Base-by-base conservation (phyloP, 2,329 filamentous ascomycete species). In the Penicillium capsulatum region DNA sequence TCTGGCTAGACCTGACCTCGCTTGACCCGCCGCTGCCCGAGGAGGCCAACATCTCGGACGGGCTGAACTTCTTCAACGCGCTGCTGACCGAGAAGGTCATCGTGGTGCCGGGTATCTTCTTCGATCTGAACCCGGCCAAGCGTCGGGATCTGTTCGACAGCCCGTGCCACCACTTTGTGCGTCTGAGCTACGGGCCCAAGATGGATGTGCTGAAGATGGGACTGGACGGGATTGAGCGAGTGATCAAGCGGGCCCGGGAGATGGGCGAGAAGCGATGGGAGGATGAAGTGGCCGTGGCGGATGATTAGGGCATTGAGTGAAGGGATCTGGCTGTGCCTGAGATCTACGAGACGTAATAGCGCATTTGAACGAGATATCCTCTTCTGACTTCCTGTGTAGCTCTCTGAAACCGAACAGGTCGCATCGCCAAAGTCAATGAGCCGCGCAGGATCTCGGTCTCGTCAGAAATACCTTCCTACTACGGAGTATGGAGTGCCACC, bases 101-200 rank as follows among this genome's bases (percentile, higher is more conserved):
- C 59, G 89, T 96, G 13, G 91, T 97, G 3, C 91, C 91, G 0
- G 91, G 91, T 44, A 97, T 97, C 66, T 97, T 97, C 77, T 97
- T 97, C 64, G 91, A 97, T 59, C 69, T 97, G 50, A 97, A 97
- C 71, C 91, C 91, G 3, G 84, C 85, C 24, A 84, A 88, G 64
- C 78, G 91, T 50, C 77, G 91, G 62, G 91, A 97, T 65, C 68
- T 97, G 53, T 97, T 97, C 53, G 91, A 97, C 69, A 87, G 81
- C 53, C 91, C 91, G 44, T 96, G 91, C 68, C 91, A 97, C 68
- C 84, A 92, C 69, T 94, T 91, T 63, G 85, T 94, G 17, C 78
- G 88, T 36, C 77, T 94, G 55, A 88, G 83, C 40, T 94, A 92
- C 60, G 88, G 88, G 0, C 88, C 88, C 3, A 82, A 77, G 58